Conservation (phyloP, 768 basidiomycete genomes). For the Agaricus blazei region DNA sequence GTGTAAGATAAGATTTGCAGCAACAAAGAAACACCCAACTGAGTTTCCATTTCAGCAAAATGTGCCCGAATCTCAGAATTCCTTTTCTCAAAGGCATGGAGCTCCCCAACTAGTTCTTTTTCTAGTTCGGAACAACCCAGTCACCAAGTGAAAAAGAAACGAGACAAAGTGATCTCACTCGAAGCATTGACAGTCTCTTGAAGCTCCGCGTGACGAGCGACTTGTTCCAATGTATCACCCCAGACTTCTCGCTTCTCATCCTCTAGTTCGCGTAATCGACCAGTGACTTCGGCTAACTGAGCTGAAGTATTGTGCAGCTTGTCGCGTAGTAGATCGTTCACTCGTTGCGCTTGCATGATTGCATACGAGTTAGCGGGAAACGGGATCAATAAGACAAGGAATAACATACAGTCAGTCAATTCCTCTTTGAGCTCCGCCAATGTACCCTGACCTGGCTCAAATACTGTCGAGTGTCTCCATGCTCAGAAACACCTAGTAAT, state of each 20-base stretch:
- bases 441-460: not conserved
- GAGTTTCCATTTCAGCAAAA: conserved; percentile 17
- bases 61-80: conserved; percentile 19
- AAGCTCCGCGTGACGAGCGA: conserved; percentile 13
- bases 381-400: not conserved
- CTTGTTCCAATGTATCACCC: conserved; percentile 16
- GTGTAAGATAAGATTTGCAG: not conserved
- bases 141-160: not conserved
- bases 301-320: conserved; percentile 29
- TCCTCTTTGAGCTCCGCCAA: conserved; percentile 4
- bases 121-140: conserved; percentile 14
- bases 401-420: conserved; percentile 7
- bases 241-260: conserved; percentile 19
- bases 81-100: conserved; percentile 25
- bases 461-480: not conserved
- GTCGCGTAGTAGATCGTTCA: conserved; percentile 30
- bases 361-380: not conserved
- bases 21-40: conserved; percentile 10
- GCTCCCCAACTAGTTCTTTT: conserved; percentile 17
- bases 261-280: conserved; percentile 31
- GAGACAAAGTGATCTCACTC: conserved; percentile 7
- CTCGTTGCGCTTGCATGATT: not conserved
- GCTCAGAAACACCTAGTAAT: not conserved
- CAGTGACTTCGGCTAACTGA: conserved; percentile 27
- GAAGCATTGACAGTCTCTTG: conserved; percentile 5